phyloP scores from a whole-genome alignment of 352 stramenopile species.

The Phytophthora colocasiae region DNA sequence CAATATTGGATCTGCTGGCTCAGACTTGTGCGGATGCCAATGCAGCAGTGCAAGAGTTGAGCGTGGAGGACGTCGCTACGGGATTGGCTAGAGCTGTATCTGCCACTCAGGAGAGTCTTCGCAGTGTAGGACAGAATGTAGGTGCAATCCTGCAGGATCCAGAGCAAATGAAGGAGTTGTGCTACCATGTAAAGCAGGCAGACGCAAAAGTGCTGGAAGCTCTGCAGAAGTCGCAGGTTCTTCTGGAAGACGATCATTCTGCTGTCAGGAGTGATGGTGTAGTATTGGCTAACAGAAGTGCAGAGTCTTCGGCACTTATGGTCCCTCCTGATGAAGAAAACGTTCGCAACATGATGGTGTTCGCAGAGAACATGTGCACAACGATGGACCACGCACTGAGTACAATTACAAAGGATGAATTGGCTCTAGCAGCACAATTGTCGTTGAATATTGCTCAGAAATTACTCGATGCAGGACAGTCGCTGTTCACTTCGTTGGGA shows the following conservation, averaged over 20 bases:
- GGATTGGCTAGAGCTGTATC: constrained; percentile 61
- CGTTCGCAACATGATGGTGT: constrained; percentile 75
- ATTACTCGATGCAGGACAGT: constrained; percentile 69
- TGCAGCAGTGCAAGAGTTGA: constrained; percentile 57
- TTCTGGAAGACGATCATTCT: constrained; percentile 29
- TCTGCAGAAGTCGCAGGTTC: constrained; percentile 34
- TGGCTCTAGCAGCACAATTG: constrained; percentile 69
- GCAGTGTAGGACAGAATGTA: constrained; percentile 62
- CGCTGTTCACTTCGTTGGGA: constrained; percentile 75
- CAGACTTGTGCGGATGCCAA: constrained; percentile 71
- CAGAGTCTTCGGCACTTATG: constrained; percentile 22
- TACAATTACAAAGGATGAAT: constrained; percentile 79
- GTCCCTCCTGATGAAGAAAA: constrained; percentile 64
- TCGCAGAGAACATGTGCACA: constrained; percentile 78
- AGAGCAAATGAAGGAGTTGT: constrained; percentile 65
- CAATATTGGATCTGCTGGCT: constrained; percentile 71
- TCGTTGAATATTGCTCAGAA: constrained; percentile 81
- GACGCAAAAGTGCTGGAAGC: constrained; percentile 57
- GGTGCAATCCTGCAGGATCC: constrained; percentile 68
- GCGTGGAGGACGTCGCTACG: constrained; percentile 57
- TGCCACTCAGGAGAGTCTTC: constrained; percentile 70
- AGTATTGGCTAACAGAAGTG: constrained; percentile 5
- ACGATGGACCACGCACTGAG: constrained; percentile 77
- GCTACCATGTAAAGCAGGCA: constrained; percentile 57
- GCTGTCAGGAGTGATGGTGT: constrained; percentile 2